A percentile compares a stretch with the other conserved stretches of the same genome.
phyloP scores from a whole-genome alignment of 2,329 filamentous ascomycete genomes.

The Daldinia sp. region DNA sequence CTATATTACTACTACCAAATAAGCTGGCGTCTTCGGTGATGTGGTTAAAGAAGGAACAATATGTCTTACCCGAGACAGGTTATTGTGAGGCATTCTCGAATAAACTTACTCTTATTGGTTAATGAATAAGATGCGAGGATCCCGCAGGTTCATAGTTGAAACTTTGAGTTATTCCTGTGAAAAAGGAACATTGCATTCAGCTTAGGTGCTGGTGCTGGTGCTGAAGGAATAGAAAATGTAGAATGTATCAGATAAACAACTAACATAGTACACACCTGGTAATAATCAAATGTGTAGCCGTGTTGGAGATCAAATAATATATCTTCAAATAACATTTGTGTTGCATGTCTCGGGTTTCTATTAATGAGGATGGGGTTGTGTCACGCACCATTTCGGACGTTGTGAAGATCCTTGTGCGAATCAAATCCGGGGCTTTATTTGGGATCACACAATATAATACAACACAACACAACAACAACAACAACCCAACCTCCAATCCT shows the following conservation, averaged over 20 bases:
- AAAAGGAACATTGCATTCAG: background rate
- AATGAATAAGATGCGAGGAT: background rate
- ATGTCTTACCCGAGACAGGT: conserved; percentile 6
- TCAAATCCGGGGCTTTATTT: conserved; percentile 8
- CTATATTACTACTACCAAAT: background rate
- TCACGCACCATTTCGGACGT: conserved; percentile 7
- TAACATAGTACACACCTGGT: background rate
- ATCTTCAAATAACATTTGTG: background rate
- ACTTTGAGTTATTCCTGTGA: background rate
- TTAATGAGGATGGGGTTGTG: background rate
- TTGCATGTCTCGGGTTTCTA: conserved; percentile 10
- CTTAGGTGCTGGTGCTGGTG: background rate
- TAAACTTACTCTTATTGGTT: background rate
- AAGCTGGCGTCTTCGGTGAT: conserved; percentile 4
- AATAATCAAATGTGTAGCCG: background rate
- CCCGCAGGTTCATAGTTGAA: background rate
- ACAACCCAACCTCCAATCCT: background rate
- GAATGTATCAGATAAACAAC: background rate
- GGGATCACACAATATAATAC: no score
- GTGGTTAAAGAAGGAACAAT: background rate
- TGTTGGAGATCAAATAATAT: background rate
- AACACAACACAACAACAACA: no score
- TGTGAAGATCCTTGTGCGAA: conserved; percentile 1
- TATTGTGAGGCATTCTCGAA: conserved; percentile 4
- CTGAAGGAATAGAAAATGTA: background rate